Evolutionary conservation across 140 eudicot species (phyloP).

Genomic region (Anethum foeniculum): DNA sequence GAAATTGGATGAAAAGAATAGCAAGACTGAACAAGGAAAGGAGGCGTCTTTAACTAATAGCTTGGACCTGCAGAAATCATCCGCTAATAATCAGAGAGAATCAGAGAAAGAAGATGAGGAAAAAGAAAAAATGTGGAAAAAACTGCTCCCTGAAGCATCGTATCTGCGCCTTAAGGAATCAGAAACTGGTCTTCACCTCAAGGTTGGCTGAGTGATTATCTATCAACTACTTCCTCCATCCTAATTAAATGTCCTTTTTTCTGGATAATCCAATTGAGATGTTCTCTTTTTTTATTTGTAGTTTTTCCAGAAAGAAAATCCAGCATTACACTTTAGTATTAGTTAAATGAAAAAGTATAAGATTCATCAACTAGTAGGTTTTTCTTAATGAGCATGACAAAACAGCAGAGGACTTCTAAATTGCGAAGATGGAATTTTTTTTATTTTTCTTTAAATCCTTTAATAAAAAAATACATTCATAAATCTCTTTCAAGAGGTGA

Average conservation of each 20-base stretch:
- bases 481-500: conserved; percentile 11
- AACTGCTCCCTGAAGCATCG: conserved; percentile 67
- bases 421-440: neutral
- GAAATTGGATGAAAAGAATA: conserved; percentile 49
- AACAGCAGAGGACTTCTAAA: neutral
- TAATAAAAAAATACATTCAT: neutral
- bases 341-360: no score
- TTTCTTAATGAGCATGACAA: neutral
- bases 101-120: conserved; percentile 52
- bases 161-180: conserved; percentile 90
- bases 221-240: neutral
- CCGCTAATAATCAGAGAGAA: conserved; percentile 37
- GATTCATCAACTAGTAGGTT: neutral
- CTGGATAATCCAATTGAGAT: neutral
- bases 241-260: neutral
- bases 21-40: conserved; percentile 43
- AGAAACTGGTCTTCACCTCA: conserved; percentile 88
- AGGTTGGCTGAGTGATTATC: conserved; percentile 39
- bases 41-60: conserved; percentile 27
- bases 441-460: neutral
- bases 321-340: no score
- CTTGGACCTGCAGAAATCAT: conserved; percentile 29
- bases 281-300: neutral
- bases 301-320: neutral
- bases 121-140: conserved; percentile 57